Base-by-base conservation (phyloP, 2,329 filamentous ascomycete species). In the Ascochyta lentis region DNA sequence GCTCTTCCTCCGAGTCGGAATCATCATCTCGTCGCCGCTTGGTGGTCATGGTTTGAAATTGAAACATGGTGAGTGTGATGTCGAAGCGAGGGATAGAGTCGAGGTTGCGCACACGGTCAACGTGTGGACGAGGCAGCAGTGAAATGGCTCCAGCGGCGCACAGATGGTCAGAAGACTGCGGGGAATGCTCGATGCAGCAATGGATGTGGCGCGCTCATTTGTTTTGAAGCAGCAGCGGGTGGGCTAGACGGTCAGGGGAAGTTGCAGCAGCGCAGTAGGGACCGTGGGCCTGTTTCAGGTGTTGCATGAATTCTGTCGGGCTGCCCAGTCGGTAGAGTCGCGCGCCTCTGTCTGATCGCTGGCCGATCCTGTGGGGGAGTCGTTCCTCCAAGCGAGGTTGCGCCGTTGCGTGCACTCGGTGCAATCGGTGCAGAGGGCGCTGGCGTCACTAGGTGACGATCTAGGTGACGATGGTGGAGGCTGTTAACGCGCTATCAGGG, bases 21-120 rank as follows among this genome's bases (percentile, higher is more conserved):
- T 73, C 72, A 56, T 71, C 69, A 24, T 73, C 73, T 47, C 73
- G 63, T 13, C 62, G 60, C 33, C 73, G 70, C 61, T 76, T 73
- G 49, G 63, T 60, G 50, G 51, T 57, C 64, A 65, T 66, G 35
- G 60, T 58, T 10, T 71, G 68, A 58, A 71, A 71, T 54, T 67
- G 57, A 47, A 73, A 66, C 72, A 75, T 76, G 45, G 27, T 58
- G 55, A 41, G 24, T 51, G 43, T 53, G 37, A 56, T 51, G 47
- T 56, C 53, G 47, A 42, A 51, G 43, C 47, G 42, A 38, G 8
- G 46, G 42, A 44, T 47, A 31, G 45, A 33, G 41, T 60, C 29
- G 55, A 33, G 54, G 53, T 54, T 41, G 50, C 51, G 50, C 48
- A 59, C 56, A 62, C 59, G 66, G 52, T 69, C 66, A 68, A 67